A percentile compares a stretch with the other conserved stretches of the same genome.
Conservation (phyloP, 202 grass and related monocot genomes). For the Tripidium arundinaceum region DNA sequence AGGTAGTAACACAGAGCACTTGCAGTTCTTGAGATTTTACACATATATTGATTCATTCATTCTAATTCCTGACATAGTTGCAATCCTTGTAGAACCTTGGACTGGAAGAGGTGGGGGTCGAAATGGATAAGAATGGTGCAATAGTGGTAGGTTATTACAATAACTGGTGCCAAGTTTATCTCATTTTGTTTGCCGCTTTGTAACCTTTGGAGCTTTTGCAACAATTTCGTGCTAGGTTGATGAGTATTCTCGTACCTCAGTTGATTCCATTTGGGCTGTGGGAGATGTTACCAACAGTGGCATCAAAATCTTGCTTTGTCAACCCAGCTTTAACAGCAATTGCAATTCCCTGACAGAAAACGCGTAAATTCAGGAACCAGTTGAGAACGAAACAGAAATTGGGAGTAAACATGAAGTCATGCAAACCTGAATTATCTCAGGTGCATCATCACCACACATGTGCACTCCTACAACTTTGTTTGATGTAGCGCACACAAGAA, state of each 20-base stretch:
- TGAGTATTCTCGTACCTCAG: slow-evolving; percentile 71
- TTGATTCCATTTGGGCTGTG: slow-evolving; percentile 91
- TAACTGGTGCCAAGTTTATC: too few relatives aligned
- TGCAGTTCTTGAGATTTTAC: too few relatives aligned
- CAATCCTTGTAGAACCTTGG: slow-evolving; percentile 68
- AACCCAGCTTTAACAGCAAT: slow-evolving; percentile 93
- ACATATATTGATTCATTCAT: too few relatives aligned
- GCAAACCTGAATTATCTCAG: slow-evolving; percentile 91
- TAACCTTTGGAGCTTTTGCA: not conserved
- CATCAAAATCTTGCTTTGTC: slow-evolving; percentile 92
- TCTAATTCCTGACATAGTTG: too few relatives aligned
- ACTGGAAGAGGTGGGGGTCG: slow-evolving; percentile 69
- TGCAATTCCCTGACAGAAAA: slow-evolving; percentile 65
- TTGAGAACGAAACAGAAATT: slow-evolving; percentile 20
- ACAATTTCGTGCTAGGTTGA: slow-evolving; percentile 49
- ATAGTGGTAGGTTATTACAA: slow-evolving; percentile 48
- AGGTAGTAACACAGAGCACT: slow-evolving; percentile 59
- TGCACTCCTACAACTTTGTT: slow-evolving; percentile 83
- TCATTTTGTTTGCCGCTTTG: not conserved
- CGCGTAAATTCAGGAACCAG: not conserved
- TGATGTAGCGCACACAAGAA: slow-evolving; percentile 70
- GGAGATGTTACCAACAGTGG: slow-evolving; percentile 90
- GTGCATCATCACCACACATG: slow-evolving; percentile 90
- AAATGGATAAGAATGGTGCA: slow-evolving; percentile 61
- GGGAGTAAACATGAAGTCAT: not conserved